Evolutionary conservation across 1,139 yeast genomes (phyloP), one percentile per base, ranked within the genome.

Genomic region (Taphrina betulina): DNA sequence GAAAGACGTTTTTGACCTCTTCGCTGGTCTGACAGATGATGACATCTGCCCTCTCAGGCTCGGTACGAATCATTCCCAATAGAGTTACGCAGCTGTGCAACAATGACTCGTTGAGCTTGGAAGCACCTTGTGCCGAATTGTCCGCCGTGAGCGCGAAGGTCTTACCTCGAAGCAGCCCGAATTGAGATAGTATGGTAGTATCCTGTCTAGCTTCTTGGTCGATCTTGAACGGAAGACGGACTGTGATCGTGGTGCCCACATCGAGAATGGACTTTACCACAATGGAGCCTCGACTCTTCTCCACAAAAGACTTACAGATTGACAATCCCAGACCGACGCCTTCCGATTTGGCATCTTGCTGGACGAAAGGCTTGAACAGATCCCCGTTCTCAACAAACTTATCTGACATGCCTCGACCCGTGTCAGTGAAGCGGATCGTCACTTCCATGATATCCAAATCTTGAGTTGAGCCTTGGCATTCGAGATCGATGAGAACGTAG

Each of bases 271-370:
- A 50, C 5, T 50, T 31, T 7, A 50, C 40, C 3, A 14, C 26
- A 0, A 42, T 29, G 10, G 19, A 22, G n/a, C 54, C 54, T 14
- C 35, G 29, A 12, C 34, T 40, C 14, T 42, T 41, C 33, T 50
- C 54, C 22, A 50, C 41, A 33, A 50, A 35, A 2, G 44, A 34
- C 46, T 50, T 50, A 28, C 38, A 45, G 24, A 50, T 50, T 16
- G 40, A 29, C 45, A 50, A 31, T 12, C 54, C 54, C 7, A 50
- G 40, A 2, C 54, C 54, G 17, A 29, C 44, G 12, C 54, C 54
- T 1, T 95, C 87, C 0, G 95, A 86, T 1, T 95, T 85, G 50
- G 95, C 95, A 72, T 87, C 95, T 2, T 95, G 95, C 70, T 87
- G 95, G 66, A 95, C 84, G 73, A 87, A 87, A 3, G 92, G 87